Conservation (phyloP, 2,329 filamentous ascomycete genomes). For the Monilinia polystroma region DNA sequence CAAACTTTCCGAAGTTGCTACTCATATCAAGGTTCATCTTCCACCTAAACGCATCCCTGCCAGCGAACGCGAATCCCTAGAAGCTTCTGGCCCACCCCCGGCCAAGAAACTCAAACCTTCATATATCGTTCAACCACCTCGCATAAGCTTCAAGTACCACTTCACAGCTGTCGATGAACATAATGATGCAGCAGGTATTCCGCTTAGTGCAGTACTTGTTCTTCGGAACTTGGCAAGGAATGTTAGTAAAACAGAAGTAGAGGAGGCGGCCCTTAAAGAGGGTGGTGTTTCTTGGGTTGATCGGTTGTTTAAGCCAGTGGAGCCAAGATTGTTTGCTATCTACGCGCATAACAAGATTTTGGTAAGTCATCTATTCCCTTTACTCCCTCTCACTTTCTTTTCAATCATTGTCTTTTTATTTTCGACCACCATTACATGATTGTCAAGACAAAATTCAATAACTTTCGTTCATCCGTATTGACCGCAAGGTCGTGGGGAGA, state of each 20-base stretch:
- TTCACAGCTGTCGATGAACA: conserved; percentile 56
- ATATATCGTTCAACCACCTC: conserved; percentile 47
- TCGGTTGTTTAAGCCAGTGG: conserved; percentile 63
- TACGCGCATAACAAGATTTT: conserved; percentile 66
- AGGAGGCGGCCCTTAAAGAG: conserved; percentile 54
- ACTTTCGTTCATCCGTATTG: conserved; percentile 99
- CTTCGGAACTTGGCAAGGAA: conserved; percentile 75
- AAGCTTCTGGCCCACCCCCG: conserved; percentile 28
- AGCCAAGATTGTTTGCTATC: conserved; percentile 65
- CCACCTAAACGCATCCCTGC: conserved; percentile 18
- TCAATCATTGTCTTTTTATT: conserved; percentile 28
- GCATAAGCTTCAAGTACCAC: conserved; percentile 54
- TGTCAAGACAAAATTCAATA: conserved; percentile 74
- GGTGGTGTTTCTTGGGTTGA: conserved; percentile 64
- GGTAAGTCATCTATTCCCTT: conserved; percentile 44
- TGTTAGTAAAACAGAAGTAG: conserved; percentile 58
- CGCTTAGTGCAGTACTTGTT: conserved; percentile 74
- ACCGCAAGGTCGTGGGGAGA: conserved; percentile 85
- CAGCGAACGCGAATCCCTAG: conserved; percentile 22
- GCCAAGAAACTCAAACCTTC: conserved; percentile 37
- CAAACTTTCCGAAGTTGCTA: conserved; percentile 36
- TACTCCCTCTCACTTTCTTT: not conserved
- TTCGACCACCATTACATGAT: conserved; percentile 57
- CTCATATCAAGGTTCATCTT: conserved; percentile 41
- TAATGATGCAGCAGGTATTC: conserved; percentile 70